These are phyloP conservation scores for Cylindrotheca fusiformis DNA, from an alignment of 108 stramenopile species.

Conservation along the genomic window DNA sequence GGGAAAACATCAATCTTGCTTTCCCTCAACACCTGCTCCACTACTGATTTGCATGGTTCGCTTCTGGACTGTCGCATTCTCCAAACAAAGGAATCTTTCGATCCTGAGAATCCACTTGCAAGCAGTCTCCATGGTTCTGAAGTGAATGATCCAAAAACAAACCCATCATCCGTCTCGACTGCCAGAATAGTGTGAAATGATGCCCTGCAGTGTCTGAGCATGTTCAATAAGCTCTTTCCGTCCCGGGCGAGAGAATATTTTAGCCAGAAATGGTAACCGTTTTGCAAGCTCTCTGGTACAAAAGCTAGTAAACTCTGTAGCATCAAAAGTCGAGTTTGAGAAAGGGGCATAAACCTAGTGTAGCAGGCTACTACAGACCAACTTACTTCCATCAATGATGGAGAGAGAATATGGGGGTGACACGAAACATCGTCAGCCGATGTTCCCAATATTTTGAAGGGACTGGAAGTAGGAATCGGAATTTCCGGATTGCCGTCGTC, in stretches of 20 bases:
- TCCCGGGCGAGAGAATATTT: conserved; percentile 69
- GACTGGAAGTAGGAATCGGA: conserved; percentile 29
- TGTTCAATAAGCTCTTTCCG: conserved; percentile 35
- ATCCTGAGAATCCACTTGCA: conserved; percentile 43
- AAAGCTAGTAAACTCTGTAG: conserved; percentile 40
- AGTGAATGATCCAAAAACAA: conserved; percentile 76
- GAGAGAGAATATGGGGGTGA: conserved; percentile 65
- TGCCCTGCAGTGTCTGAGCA: conserved; percentile 57
- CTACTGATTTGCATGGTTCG: conserved; percentile 38
- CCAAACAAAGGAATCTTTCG: conserved; percentile 71
- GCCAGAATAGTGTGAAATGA: conserved; percentile 63
- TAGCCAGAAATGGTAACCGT: conserved; percentile 61
- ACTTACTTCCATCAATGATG: conserved; percentile 57
- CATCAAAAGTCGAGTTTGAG: conserved; percentile 35
- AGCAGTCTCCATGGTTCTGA: conserved; percentile 52
- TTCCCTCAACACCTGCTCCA: conserved; percentile 67
- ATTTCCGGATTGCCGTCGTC: conserved; percentile 45
- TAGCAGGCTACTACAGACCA: conserved; percentile 26
- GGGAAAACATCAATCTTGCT: conserved; percentile 71
- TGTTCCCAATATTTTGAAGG: conserved; percentile 69
- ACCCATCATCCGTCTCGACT: conserved; percentile 72
- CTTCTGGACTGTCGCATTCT: conserved; percentile 64
- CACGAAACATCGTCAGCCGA: conserved; percentile 50
- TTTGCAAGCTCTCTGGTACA: conserved; percentile 51
- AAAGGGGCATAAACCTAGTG: conserved; percentile 25